Conservation (phyloP, 2,329 filamentous ascomycete genomes). For the Helminthosporium solani region DNA sequence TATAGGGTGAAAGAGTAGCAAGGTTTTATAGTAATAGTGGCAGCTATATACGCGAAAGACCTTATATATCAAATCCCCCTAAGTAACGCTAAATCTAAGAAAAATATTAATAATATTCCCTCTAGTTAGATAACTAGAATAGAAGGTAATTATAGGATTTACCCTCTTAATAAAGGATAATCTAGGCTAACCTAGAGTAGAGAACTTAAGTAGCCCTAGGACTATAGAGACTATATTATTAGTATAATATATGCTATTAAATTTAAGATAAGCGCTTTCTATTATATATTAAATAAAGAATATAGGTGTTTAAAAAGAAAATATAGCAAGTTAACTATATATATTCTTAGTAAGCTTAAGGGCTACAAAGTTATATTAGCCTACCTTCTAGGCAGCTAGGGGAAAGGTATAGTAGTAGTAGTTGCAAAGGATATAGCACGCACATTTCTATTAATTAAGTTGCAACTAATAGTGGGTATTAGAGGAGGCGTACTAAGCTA, state of each 20-base stretch:
- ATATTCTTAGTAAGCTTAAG: not conserved
- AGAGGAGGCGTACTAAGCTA: slow-evolving; percentile 23
- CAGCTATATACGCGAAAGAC: slow-evolving; percentile 17
- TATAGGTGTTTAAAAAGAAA: not conserved
- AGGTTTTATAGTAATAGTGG: slow-evolving; percentile 14
- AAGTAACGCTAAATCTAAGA: slow-evolving; percentile 19
- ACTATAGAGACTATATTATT: not conserved
- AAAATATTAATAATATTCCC: slow-evolving; percentile 11
- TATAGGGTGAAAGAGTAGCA: slow-evolving; percentile 20
- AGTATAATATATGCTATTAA: not conserved
- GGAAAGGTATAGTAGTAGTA: not conserved
- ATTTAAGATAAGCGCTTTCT: no score
- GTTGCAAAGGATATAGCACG: slow-evolving; percentile 19
- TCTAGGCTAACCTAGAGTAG: no score
- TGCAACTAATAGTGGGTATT: slow-evolving; percentile 47
- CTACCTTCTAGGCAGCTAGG: not conserved
- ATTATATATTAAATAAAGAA: no score
- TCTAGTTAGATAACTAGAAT: no score
- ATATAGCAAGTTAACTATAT: not conserved
- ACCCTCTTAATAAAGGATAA: not conserved
- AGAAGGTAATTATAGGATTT: not conserved
- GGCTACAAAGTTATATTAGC: not conserved
- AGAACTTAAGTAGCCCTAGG: not conserved
- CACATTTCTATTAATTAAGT: slow-evolving; percentile 32
- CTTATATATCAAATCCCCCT: slow-evolving; percentile 17